Base-by-base conservation (phyloP, 495 filamentous ascomycete species). In the Sphaerosporella brunnea region DNA sequence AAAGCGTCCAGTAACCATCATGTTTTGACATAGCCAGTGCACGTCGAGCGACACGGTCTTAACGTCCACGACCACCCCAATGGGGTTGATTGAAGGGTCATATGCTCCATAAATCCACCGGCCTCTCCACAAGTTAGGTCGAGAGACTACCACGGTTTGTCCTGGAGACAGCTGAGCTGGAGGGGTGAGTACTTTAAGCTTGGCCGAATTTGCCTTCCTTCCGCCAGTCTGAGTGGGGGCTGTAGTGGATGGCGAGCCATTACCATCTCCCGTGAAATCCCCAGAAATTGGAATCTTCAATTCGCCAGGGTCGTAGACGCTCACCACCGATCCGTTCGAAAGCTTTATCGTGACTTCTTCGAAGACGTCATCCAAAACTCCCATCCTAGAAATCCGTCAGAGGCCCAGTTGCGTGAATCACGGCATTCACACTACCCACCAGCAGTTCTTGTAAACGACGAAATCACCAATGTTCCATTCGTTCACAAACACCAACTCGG, bases 1-100 rank as follows among this genome's bases (percentile, higher is more conserved):
- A 24, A 61, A 61, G 15, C 46, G 47, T n/a, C 51, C 51, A 8
- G 56, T 36, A 23, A 58, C 44, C 50, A 65, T 65, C 28, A 64
- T 55, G 36, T 69, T 69, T 34, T 65, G 63, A 38, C 63, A 66
- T 10, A 74, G 47, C 75, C 75, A 79, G 26, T 62, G 52, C 18
- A 79, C 64, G 32, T 65, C 56, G 16, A 74, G 41, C 11, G 51
- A 47, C 26, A 63, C 48, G 3, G 65, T 55, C 13, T 65, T 63
- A 7, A 68, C 65, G 18, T 67, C 64, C 18, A 76, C 64, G 2
- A 79, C 68, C n/a, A 62, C 68, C 30, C 66, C 74, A 15, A 59
- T 54, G 2, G 68, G 62, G 4, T 52, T 39, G 8, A 68, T 55
- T 24, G 64, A 48, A 56, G 56, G 64, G 49, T 69, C 59, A 47